A percentile compares a stretch with the other conserved stretches of the same genome.
These are phyloP conservation scores for Eimeria nieschulzi DNA, from an alignment of 169 alveolate genomes.

Conservation along the genomic window DNA sequence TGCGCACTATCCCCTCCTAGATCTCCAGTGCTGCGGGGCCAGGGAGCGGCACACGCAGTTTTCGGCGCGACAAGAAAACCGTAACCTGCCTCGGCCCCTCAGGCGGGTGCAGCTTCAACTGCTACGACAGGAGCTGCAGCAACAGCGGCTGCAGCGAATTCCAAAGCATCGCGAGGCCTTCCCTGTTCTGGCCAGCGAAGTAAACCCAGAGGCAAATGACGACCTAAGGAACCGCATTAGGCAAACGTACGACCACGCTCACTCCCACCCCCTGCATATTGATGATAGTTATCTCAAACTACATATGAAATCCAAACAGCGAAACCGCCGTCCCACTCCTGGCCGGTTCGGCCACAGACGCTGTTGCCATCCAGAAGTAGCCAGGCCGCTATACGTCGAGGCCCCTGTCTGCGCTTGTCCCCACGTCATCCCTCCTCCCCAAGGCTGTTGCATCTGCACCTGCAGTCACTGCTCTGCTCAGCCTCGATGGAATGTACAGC, in stretches of 20 bases:
- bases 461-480: not conserved
- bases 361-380: not conserved
- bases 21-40: conserved; percentile 31
- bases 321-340: conserved; percentile 13
- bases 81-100: not conserved
- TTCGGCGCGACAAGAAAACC: not conserved
- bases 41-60: conserved; percentile 16
- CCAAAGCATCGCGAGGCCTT: conserved; percentile 46
- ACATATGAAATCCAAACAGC: not conserved
- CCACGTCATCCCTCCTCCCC: not conserved
- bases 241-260: conserved; percentile 24
- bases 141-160: conserved; percentile 26
- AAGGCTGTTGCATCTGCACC: not conserved
- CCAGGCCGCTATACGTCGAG: not conserved
- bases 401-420: conserved; percentile 36
- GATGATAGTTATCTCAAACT: not conserved
- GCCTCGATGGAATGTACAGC: no score
- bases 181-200: not conserved
- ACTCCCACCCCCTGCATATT: conserved; percentile 5
- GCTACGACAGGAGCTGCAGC: conserved; percentile 20
- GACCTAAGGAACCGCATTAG: conserved; percentile 15
- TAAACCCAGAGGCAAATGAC: not conserved
- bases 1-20: conserved; percentile 5
- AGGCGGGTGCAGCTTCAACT: not conserved
- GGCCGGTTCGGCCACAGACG: not conserved